Conservation (phyloP, 1,284 basidiomycete species). For the Sporisorium scitamineum region DNA sequence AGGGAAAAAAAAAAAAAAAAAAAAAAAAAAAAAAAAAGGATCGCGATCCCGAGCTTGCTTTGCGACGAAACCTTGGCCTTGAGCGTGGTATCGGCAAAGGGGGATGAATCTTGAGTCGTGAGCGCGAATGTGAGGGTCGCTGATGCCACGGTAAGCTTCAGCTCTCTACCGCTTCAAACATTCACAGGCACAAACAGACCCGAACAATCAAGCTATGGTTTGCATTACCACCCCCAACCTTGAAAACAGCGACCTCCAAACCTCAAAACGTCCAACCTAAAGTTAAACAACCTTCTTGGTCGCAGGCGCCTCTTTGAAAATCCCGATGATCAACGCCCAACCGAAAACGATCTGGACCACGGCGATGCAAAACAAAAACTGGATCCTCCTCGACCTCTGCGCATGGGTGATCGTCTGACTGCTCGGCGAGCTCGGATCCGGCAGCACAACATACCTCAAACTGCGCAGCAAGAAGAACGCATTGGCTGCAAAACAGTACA, state of each 20-base stretch:
- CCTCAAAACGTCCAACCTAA: neutral
- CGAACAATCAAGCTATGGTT: too few relatives aligned
- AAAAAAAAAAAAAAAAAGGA: too few relatives aligned
- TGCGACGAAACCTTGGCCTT: too few relatives aligned
- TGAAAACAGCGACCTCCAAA: neutral
- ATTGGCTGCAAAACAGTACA: slow-evolving; percentile 88
- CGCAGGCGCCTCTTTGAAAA: slow-evolving; percentile 39
- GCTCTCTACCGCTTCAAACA: too few relatives aligned
- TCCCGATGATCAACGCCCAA: slow-evolving; percentile 63
- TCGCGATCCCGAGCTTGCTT: neutral
- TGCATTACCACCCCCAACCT: too few relatives aligned
- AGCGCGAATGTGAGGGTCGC: too few relatives aligned
- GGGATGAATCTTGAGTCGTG: too few relatives aligned
- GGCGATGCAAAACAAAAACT: slow-evolving; percentile 81
- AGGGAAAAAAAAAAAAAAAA: too few relatives aligned
- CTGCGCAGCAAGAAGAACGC: slow-evolving; percentile 86
- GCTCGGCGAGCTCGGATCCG: slow-evolving; percentile 73
- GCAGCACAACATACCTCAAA: slow-evolving; percentile 87
- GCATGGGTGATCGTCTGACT: slow-evolving; percentile 80
- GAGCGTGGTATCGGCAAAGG: too few relatives aligned
- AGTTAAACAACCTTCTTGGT: slow-evolving; percentile 3
- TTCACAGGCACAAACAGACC: too few relatives aligned
- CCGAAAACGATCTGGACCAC: slow-evolving; percentile 77
- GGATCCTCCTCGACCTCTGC: slow-evolving; percentile 83
- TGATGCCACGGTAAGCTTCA: too few relatives aligned